phyloP scores from a whole-genome alignment of 371 early-diverging fungal genomes.

The Rhizomucor pusillus region DNA sequence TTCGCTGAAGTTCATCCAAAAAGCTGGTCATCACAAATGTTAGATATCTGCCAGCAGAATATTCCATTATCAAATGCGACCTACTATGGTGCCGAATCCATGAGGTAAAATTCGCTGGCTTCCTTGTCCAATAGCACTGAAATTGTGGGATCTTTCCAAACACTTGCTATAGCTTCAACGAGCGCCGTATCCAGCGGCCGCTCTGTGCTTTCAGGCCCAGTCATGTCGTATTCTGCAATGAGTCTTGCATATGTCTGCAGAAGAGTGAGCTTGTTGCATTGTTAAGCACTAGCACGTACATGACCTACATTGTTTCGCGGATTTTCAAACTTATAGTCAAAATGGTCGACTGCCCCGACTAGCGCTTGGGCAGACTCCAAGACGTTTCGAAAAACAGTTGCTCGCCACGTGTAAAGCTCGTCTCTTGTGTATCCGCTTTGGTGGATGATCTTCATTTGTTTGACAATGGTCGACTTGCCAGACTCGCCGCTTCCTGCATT shows the following conservation, averaged over 20 bases:
- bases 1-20: conserved; percentile 51
- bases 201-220: conserved; percentile 8
- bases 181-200: conserved; percentile 36
- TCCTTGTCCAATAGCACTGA: conserved; percentile 53
- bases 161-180: conserved; percentile 58
- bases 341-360: conserved; percentile 54
- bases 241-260: conserved; percentile 8
- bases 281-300: background rate
- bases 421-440: conserved; percentile 80
- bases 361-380: conserved; percentile 69
- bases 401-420: conserved; percentile 71
- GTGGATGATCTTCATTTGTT: conserved; percentile 94
- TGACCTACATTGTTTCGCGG: conserved; percentile 36
- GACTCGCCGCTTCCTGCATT: conserved; percentile 80
- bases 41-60: background rate
- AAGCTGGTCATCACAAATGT: conserved; percentile 33
- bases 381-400: conserved; percentile 77
- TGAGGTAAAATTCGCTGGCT: conserved; percentile 69
- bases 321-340: conserved; percentile 45
- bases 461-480: conserved; percentile 89
- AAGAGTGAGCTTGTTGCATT: background rate
- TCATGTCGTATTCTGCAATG: conserved; percentile 12
- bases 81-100: conserved; percentile 75
- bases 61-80: conserved; percentile 8
- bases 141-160: conserved; percentile 73